Base-by-base conservation (phyloP, 192 early-diverging fungal species). In the Spinellus fusiger region DNA sequence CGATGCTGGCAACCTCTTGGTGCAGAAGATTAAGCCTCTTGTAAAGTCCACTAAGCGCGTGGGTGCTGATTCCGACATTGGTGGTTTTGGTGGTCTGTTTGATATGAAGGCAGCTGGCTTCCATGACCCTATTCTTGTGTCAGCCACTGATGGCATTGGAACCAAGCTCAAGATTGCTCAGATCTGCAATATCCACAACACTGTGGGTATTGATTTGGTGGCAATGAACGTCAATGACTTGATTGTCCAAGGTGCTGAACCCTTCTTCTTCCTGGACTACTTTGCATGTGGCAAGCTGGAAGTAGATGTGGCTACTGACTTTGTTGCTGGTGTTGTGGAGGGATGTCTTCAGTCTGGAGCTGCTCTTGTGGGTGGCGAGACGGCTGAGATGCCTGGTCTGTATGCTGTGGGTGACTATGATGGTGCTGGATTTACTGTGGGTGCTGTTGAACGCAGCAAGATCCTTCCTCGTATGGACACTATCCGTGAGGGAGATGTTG, bases 161-260 rank as follows among this genome's bases (percentile, higher is more conserved):
- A 99, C 97, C 65, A 99, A 99, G 82, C 86, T 99, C 35, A 96
- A 89, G 79, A 84, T 99, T 68, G 95, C 97, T 1, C 93, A 96
- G 29, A 81, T 80, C 29, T 82, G 83, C 61, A 77, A 81, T 27
- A 90, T 90, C 56, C 92, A 97, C 73, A 84, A 95, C 71, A 94
- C 95, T 7, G 93, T 99, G 47, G 93, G 96, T 40, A 90, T 97
- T 68, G 97, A 99, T 71, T 80, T 98, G 38, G 97, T 99, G 37
- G 97, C 97, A 5, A 99, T 99, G 97, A 95, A 89, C 69, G 97
- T 98, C 61, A 99, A 99, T 77, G 97, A 99, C 68, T 78, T 99
- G 49, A 79, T 99, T 38, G 97, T 98, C 22, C 97, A 99, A 76
- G 97, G 97, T 37, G 97, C 96, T 6, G 97, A 99, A 76, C 96